A percentile compares a stretch with the other conserved stretches of the same genome.
Evolutionary conservation across 140 eudicot species (phyloP).

Genomic region (Stevia rebaudiana): DNA sequence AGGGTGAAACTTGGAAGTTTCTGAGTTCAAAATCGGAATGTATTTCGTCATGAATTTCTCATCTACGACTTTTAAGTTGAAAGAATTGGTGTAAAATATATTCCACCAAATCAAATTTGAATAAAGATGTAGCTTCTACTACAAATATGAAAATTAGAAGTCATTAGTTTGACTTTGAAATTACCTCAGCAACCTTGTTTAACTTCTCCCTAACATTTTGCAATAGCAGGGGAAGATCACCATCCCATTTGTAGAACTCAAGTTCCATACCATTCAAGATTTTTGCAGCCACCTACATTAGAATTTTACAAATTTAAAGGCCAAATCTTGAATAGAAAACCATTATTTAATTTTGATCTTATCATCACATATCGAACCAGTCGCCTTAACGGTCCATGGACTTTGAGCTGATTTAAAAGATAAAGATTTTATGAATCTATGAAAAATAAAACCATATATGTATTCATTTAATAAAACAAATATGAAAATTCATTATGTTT

Average conservation of each 20-base stretch:
- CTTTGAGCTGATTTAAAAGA: no score
- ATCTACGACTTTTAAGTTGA: background rate
- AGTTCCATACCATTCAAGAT: slow-evolving; percentile 62
- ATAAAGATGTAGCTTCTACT: background rate
- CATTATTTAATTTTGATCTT: no score
- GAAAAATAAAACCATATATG: no score
- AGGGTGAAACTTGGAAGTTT: slow-evolving; percentile 2
- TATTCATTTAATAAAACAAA: no score
- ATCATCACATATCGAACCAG: no score
- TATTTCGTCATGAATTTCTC: background rate
- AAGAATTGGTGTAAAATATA: background rate
- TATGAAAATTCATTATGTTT: no score
- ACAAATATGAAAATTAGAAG: background rate
- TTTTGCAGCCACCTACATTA: slow-evolving; percentile 65
- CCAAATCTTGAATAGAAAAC: background rate
- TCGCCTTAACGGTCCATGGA: no score
- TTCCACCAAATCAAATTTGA: background rate
- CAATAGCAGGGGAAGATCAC: slow-evolving; percentile 64
- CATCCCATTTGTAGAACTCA: slow-evolving; percentile 93
- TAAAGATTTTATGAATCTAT: no score
- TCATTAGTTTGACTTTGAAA: background rate
- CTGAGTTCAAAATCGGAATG: background rate
- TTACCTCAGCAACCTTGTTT: slow-evolving; percentile 81
- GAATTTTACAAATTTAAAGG: background rate
- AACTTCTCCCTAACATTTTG: slow-evolving; percentile 85